Percentiles rank a stretch among this genome's conserved stretches.
These are phyloP conservation scores for Nothophoma quercina DNA, from an alignment of 2,329 filamentous ascomycete genomes.

Conservation along the genomic window DNA sequence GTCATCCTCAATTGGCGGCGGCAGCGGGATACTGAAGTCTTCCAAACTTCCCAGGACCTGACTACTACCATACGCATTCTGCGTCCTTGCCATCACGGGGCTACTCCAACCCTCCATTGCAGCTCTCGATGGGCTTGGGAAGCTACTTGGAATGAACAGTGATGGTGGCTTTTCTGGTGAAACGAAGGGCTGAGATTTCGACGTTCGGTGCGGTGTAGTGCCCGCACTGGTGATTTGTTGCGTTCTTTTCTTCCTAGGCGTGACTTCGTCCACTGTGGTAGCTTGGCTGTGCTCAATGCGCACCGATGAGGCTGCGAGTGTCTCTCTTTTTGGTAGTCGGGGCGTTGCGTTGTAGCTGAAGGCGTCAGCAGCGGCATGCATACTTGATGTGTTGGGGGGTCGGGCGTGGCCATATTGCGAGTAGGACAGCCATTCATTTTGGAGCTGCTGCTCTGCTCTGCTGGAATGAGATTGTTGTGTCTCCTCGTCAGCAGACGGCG, in stretches of 20 bases:
- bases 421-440: conserved; percentile 41
- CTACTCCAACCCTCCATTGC: conserved; percentile 37
- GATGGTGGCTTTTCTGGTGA: conserved; percentile 39
- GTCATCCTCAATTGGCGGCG: conserved; percentile 31
- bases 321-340: not conserved
- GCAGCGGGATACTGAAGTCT: conserved; percentile 44
- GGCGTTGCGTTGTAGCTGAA: conserved; percentile 41
- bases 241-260: conserved; percentile 26
- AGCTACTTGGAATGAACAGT: conserved; percentile 45
- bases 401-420: conserved; percentile 38
- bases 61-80: conserved; percentile 21
- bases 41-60: conserved; percentile 35
- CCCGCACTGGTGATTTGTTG: conserved; percentile 24
- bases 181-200: conserved; percentile 26
- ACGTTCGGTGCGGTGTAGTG: conserved; percentile 33
- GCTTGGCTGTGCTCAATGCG: conserved; percentile 37
- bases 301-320: not conserved
- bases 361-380: conserved; percentile 34
- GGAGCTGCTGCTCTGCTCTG: conserved; percentile 45
- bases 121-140: conserved; percentile 38
- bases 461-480: conserved; percentile 40
- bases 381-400: conserved; percentile 34
- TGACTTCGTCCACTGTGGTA: conserved; percentile 42
- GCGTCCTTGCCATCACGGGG: conserved; percentile 24
- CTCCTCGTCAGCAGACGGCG: conserved; percentile 28